Evolutionary conservation across 805 yeast genomes (phyloP).

Genomic region (Yarrowia sp.): DNA sequence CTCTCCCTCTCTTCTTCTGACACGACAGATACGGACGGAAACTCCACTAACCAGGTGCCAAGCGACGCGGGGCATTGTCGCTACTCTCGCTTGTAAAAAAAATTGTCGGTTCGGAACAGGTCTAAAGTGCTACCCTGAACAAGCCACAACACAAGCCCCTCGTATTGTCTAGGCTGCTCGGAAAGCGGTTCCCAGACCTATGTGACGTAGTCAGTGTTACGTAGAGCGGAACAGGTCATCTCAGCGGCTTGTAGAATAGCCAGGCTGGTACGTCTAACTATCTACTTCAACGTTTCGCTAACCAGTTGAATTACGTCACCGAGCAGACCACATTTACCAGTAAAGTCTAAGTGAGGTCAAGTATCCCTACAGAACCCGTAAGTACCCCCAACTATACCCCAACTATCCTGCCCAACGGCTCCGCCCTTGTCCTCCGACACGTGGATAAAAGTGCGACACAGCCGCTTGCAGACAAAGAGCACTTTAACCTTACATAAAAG

Average conservation of each 20-base stretch:
- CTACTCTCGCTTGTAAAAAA: not conserved
- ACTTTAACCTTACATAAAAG: not conserved
- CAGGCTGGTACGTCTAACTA: too few relatives aligned
- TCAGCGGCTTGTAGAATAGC: too few relatives aligned
- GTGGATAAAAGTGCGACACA: constrained; percentile 34
- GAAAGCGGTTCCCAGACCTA: too few relatives aligned
- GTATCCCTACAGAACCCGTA: not conserved
- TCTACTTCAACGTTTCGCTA: too few relatives aligned
- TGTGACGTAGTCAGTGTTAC: too few relatives aligned
- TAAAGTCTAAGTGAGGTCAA: too few relatives aligned
- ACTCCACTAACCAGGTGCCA: constrained; percentile 1
- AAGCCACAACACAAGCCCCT: not conserved
- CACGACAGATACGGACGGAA: not conserved
- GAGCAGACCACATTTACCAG: not conserved
- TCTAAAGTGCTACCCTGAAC: not conserved
- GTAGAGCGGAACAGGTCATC: too few relatives aligned
- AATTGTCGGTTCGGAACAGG: too few relatives aligned
- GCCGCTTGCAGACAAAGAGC: constrained; percentile 34
- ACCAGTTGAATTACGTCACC: not conserved
- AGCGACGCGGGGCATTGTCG: constrained; percentile 8
- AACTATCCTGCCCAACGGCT: constrained; percentile 4
- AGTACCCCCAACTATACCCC: not conserved
- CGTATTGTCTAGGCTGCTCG: not conserved
- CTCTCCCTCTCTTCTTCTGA: too few relatives aligned
- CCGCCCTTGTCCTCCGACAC: constrained; percentile 14